Evolutionary conservation across 2,329 filamentous ascomycete species (phyloP).

Genomic region (Aureobasidium sp.): DNA sequence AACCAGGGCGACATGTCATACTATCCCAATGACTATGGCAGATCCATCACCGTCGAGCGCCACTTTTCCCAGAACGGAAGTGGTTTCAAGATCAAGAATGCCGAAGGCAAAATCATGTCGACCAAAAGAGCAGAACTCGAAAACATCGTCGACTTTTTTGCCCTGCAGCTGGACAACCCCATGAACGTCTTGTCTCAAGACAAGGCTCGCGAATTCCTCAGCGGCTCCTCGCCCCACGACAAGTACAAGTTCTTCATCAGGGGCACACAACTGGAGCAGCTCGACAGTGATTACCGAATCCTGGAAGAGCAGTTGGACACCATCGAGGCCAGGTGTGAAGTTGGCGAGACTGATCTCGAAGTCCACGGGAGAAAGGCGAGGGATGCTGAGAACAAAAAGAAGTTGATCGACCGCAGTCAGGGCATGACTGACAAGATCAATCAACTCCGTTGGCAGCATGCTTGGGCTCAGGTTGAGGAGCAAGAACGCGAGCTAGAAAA

Average conservation of each 20-base stretch:
- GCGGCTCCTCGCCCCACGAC: conserved; percentile 68
- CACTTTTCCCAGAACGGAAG: conserved; percentile 69
- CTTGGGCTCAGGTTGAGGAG: conserved; percentile 82
- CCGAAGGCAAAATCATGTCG: conserved; percentile 63
- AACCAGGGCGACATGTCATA: conserved; percentile 83
- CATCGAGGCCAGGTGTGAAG: conserved; percentile 57
- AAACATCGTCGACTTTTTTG: conserved; percentile 88
- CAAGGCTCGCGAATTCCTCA: conserved; percentile 87
- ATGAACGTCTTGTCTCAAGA: conserved; percentile 95
- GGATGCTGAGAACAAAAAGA: conserved; percentile 57
- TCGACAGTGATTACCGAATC: conserved; percentile 84
- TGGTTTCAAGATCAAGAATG: conserved; percentile 82
- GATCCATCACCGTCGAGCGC: conserved; percentile 83
- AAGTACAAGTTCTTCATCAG: conserved; percentile 98
- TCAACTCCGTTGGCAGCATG: conserved; percentile 58
- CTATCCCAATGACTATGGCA: conserved; percentile 72
- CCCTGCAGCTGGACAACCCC: conserved; percentile 91
- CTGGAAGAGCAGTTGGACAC: conserved; percentile 72
- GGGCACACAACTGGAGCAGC: conserved; percentile 84
- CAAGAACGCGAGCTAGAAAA: conserved; percentile 49
- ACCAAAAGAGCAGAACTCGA: conserved; percentile 82
- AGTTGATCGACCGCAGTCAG: conserved; percentile 59
- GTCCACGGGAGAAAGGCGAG: conserved; percentile 52
- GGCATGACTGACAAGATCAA: conserved; percentile 55
- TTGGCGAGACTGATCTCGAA: conserved; percentile 57